Percentiles rank a stretch among this genome's conserved stretches.
Conservation (phyloP, 2,329 filamentous ascomycete genomes). For the Akanthomyces muscarius region DNA sequence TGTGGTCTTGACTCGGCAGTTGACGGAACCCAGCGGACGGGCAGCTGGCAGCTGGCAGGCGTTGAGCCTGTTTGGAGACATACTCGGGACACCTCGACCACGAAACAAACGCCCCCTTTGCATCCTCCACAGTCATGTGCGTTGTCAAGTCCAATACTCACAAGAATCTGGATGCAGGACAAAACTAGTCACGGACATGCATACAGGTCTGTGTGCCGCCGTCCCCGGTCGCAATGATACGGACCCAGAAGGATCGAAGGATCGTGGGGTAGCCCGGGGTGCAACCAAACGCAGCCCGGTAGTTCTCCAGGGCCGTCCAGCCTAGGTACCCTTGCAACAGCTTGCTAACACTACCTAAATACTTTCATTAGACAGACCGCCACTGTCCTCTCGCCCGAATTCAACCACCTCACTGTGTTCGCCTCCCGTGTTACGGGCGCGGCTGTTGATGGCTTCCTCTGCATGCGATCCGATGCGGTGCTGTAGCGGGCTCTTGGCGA, state of each 20-base stretch:
- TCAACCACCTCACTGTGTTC: background rate
- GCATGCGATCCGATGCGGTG: background rate
- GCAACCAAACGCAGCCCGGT: too few species aligned
- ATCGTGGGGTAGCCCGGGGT: background rate
- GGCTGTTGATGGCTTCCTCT: background rate
- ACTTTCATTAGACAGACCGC: background rate
- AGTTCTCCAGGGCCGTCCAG: too few species aligned
- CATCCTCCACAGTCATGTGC: background rate
- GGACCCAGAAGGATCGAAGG: background rate
- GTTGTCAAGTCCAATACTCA: background rate
- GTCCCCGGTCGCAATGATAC: background rate
- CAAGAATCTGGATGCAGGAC: background rate
- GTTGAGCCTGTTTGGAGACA: background rate
- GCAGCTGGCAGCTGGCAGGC: constrained; percentile 1
- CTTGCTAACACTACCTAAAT: background rate
- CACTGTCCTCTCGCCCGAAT: background rate
- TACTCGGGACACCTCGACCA: too few species aligned
- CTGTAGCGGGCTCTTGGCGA: background rate
- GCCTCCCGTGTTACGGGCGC: background rate
- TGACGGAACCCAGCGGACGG: background rate
- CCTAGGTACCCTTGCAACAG: background rate
- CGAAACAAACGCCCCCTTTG: background rate
- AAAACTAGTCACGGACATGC: background rate
- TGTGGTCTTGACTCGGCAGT: background rate
- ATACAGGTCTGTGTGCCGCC: background rate